Evolutionary conservation across 139 green algal species (phyloP).

Genomic region (Choricystis sp.): DNA sequence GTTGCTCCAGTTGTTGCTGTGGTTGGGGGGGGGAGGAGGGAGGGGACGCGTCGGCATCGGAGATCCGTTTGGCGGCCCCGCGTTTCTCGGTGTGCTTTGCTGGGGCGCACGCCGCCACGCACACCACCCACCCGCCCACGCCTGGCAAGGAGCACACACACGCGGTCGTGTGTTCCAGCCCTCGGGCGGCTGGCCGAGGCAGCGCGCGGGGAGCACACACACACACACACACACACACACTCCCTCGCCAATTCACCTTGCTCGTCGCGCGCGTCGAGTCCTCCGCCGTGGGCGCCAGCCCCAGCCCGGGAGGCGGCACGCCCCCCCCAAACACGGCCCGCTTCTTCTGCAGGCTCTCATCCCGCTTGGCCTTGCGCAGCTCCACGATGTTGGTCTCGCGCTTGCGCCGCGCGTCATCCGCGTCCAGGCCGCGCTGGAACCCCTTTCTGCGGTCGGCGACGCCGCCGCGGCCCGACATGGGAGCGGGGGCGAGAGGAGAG

Average conservation of each 20-base stretch:
- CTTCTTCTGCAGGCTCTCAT: conserved; percentile 98
- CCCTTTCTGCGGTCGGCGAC: too few relatives aligned
- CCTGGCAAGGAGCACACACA: too few relatives aligned
- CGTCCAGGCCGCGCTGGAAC: conserved; percentile 82
- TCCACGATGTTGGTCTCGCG: conserved; percentile 93
- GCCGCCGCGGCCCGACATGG: too few relatives aligned
- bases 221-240: conserved; percentile 21
- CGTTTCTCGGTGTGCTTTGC: too few relatives aligned
- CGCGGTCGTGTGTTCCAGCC: too few relatives aligned
- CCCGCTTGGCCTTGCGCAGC: conserved; percentile 90
- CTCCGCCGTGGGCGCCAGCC: not conserved
- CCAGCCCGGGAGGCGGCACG: not conserved
- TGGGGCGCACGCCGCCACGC: too few relatives aligned
- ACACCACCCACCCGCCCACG: too few relatives aligned
- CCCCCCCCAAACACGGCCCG: conserved; percentile 36
- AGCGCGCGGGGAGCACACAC: too few relatives aligned
- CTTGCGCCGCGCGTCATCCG: conserved; percentile 84
- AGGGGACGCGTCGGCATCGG: too few relatives aligned
- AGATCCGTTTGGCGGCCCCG: too few relatives aligned
- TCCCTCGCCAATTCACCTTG: too few relatives aligned
- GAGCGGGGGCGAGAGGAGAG: not conserved
- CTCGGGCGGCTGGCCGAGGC: too few relatives aligned
- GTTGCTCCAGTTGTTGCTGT: conserved; percentile 63
- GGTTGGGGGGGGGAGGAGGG: not conserved
- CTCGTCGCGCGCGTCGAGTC: conserved; percentile 23